Conservation (phyloP, 108 stramenopile species). For the Conticribra weissflogii region DNA sequence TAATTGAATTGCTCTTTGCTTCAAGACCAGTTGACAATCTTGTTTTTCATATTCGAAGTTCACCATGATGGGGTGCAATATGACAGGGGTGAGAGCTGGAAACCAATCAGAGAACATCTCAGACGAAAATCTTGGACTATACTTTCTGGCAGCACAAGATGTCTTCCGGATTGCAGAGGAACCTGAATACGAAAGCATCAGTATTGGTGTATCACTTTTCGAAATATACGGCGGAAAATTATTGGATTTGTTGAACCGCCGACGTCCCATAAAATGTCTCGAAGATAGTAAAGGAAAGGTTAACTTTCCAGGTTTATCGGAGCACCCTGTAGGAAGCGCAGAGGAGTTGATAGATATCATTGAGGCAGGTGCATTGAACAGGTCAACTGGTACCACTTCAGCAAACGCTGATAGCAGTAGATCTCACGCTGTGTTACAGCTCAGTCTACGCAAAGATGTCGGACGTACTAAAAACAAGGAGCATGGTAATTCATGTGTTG, state of each 20-base stretch:
- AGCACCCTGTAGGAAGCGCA: conserved; percentile 74
- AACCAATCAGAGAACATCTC: conserved; percentile 46
- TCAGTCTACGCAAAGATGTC: conserved; percentile 71
- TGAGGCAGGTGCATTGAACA: conserved; percentile 83
- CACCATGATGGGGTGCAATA: conserved; percentile 95
- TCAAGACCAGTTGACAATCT: too few species aligned
- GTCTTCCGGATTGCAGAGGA: conserved; percentile 78
- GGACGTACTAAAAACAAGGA: conserved; percentile 64
- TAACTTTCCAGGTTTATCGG: conserved; percentile 91
- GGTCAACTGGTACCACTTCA: conserved; percentile 97
- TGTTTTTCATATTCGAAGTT: conserved; percentile 39
- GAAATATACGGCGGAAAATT: conserved; percentile 99
- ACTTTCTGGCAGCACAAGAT: conserved; percentile 90
- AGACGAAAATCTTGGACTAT: conserved; percentile 82
- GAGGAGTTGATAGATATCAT: conserved; percentile 91
- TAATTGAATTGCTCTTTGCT: too few species aligned
- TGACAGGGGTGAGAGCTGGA: conserved; percentile 80
- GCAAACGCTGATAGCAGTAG: conserved; percentile 90
- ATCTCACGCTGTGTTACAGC: conserved; percentile 95
- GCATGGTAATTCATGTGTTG: conserved; percentile 59
- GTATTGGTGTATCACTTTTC: conserved; percentile 89
- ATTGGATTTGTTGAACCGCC: conserved; percentile 91
- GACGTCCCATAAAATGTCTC: conserved; percentile 87
- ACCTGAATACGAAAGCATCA: conserved; percentile 61
- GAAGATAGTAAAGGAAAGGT: conserved; percentile 96